Percentiles rank a stretch among this genome's conserved stretches.
Conservation (phyloP, 352 stramenopile species). For the Phytopythium helicoides region DNA sequence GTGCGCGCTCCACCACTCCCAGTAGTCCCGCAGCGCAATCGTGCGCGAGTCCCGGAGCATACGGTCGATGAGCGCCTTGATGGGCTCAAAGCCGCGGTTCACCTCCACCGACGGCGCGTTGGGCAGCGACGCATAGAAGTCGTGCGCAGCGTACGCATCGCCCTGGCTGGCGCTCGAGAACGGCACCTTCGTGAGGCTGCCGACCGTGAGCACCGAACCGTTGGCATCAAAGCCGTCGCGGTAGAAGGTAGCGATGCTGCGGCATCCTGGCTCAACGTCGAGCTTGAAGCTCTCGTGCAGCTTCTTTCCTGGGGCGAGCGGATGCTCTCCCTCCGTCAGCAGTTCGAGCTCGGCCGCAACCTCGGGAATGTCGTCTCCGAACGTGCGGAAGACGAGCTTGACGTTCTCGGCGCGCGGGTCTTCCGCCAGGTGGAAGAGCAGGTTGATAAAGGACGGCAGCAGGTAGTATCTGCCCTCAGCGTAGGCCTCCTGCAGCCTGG, state of each 20-base stretch:
- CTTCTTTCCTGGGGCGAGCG: slow-evolving; percentile 29
- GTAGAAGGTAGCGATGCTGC: slow-evolving; percentile 66
- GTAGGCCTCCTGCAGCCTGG: slow-evolving; percentile 65
- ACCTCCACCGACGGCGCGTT: slow-evolving; percentile 30
- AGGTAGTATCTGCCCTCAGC: slow-evolving; percentile 76
- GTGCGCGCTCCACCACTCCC: slow-evolving; percentile 84
- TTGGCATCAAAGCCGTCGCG: slow-evolving; percentile 55
- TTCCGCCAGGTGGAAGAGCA: slow-evolving; percentile 52
- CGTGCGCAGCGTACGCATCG: slow-evolving; percentile 16
- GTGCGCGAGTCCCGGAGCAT: slow-evolving; percentile 36
- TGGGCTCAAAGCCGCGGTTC: slow-evolving; percentile 51
- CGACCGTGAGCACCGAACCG: slow-evolving; percentile 58
- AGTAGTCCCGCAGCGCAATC: slow-evolving; percentile 79
- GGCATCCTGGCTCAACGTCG: slow-evolving; percentile 21
- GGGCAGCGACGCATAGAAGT: slow-evolving; percentile 34
- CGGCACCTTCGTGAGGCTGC: slow-evolving; percentile 57
- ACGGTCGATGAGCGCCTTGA: slow-evolving; percentile 33
- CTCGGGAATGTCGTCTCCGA: slow-evolving; percentile 76
- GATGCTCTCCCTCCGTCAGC: slow-evolving; percentile 59
- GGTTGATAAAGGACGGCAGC: slow-evolving; percentile 75
- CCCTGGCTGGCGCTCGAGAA: slow-evolving; percentile 44
- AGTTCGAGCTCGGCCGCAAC: slow-evolving; percentile 74
- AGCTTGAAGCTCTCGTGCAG: slow-evolving; percentile 53
- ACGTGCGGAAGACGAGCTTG: slow-evolving; percentile 77
- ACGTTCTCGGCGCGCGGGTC: slow-evolving; percentile 29